Conservation (phyloP, 345 rosid species). For the Eucalyptus regnans region DNA sequence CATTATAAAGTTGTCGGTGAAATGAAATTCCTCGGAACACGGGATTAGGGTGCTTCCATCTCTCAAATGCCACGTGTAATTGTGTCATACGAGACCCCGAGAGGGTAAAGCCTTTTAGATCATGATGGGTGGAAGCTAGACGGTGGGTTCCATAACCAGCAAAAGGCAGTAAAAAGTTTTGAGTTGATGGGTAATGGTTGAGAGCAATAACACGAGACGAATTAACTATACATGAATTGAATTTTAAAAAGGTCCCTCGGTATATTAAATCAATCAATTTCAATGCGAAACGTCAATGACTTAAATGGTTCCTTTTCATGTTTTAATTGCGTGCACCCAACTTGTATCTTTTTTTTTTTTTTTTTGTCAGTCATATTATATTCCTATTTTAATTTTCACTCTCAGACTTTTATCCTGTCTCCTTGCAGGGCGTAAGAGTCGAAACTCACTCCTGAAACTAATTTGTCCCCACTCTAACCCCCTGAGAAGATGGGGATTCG, state of each 20-base stretch:
- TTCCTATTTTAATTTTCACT: no score
- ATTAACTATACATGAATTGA: neutral
- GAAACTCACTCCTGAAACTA: no score
- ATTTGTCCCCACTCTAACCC: no score
- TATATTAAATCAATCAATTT: neutral
- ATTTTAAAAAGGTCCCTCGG: neutral
- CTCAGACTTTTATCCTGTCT: no score
- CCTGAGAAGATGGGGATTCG: no score
- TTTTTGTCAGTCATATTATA: no score
- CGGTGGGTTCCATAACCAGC: neutral
- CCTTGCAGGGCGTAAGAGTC: no score
- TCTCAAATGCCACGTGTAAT: neutral
- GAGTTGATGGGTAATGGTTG: neutral
- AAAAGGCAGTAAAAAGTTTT: neutral
- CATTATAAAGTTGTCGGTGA: neutral
- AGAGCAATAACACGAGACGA: neutral
- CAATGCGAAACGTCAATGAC: neutral
- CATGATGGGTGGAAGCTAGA: neutral
- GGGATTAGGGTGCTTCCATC: neutral
- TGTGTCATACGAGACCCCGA: neutral
- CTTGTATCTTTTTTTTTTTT: neutral
- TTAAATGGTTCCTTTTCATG: neutral
- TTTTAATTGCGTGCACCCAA: neutral
- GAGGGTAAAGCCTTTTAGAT: neutral
- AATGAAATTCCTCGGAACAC: neutral